phyloP scores from a whole-genome alignment of 352 stramenopile genomes.

The Phytophthora sansomeana region DNA sequence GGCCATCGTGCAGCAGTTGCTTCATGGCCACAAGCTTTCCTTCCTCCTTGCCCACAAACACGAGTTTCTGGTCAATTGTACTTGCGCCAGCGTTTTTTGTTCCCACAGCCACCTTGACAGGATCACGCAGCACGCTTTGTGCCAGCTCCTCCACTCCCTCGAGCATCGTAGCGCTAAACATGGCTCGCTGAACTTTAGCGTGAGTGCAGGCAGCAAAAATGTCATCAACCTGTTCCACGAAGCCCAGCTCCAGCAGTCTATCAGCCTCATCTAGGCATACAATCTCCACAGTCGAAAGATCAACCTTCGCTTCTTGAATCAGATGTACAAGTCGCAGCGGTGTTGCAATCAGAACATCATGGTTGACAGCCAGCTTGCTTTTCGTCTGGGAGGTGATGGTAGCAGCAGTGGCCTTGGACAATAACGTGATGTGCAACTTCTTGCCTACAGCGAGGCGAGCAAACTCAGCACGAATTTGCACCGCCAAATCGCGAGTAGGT shows the following conservation, averaged over 20 bases:
- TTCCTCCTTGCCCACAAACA: constrained; percentile 99
- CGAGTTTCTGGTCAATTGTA: constrained; percentile 94
- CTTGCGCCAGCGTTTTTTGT: constrained; percentile 88
- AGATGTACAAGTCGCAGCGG: constrained; percentile 95
- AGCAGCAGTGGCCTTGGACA: constrained; percentile 94
- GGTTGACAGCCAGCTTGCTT: constrained; percentile 80
- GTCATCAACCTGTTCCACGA: constrained; percentile 98
- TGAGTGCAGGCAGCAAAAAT: constrained; percentile 94
- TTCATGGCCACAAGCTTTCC: constrained; percentile 98
- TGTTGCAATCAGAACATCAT: constrained; percentile 97
- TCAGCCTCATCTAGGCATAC: constrained; percentile 99
- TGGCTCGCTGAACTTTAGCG: constrained; percentile 89
- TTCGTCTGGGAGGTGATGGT: constrained; percentile 80
- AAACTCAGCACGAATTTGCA: constrained; percentile 98
- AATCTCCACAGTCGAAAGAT: constrained; percentile 90
- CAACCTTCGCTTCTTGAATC: constrained; percentile 87
- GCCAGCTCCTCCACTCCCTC: constrained; percentile 95
- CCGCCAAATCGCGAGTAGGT: constrained; percentile 97
- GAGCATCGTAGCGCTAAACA: constrained; percentile 99
- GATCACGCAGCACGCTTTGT: constrained; percentile 96
- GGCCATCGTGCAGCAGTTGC: constrained; percentile 90
- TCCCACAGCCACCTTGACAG: constrained; percentile 96
- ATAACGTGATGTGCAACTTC: constrained; percentile 89
- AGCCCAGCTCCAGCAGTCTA: constrained; percentile 97
- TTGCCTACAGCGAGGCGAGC: constrained; percentile 87